Conservation (phyloP, 2,329 filamentous ascomycete species). For the Diaporthe vaccinii region DNA sequence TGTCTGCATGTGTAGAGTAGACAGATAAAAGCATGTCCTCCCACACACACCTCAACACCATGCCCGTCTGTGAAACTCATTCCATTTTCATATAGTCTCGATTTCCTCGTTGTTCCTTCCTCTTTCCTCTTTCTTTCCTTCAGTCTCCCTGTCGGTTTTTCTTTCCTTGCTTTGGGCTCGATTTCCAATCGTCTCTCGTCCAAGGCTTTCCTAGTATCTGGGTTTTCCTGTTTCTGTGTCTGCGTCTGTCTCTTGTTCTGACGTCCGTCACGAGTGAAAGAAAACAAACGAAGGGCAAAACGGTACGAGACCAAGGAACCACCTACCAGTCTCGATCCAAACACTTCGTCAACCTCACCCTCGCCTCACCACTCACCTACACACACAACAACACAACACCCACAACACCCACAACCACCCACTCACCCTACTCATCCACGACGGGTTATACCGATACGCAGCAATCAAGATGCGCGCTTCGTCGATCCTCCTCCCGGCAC, state of each 20-base stretch:
- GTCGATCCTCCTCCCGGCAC: constrained; percentile 60
- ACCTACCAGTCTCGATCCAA: constrained; percentile 31
- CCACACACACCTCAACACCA: constrained; percentile 5
- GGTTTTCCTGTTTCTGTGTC: constrained; percentile 35
- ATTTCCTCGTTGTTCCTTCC: constrained; percentile 11
- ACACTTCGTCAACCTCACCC: constrained; percentile 25
- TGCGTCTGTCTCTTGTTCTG: constrained; percentile 20
- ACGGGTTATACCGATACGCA: background rate
- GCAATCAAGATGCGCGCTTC: constrained; percentile 64
- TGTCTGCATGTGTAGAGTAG: constrained; percentile 14
- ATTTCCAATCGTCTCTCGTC: constrained; percentile 35
- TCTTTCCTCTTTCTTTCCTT: constrained; percentile 31
- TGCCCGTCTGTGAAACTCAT: constrained; percentile 32
- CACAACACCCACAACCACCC: too few species aligned
- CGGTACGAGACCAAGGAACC: background rate
- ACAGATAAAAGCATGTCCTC: constrained; percentile 31
- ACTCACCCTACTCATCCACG: background rate
- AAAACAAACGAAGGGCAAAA: background rate
- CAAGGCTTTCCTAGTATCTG: constrained; percentile 36
- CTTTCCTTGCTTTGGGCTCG: constrained; percentile 32
- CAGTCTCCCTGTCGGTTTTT: constrained; percentile 37
- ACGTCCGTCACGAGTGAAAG: constrained; percentile 20
- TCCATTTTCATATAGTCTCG: constrained; percentile 33
- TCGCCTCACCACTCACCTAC: constrained; percentile 34
- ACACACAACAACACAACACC: background rate